Conservation (phyloP, 306 rosid genomes). For the Vigna mungo region DNA sequence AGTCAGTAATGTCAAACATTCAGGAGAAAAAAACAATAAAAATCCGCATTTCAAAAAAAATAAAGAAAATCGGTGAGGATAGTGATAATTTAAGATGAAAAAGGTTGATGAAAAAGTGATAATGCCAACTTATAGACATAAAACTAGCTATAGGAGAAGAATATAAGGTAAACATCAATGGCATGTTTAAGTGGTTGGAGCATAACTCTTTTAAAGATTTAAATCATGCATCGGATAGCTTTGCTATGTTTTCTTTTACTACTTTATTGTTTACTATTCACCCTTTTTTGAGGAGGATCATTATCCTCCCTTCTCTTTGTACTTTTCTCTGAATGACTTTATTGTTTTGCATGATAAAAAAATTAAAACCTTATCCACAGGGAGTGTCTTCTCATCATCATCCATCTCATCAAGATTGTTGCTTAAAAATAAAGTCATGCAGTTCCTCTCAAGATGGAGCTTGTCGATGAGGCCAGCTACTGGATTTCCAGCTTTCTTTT, state of each 20-base stretch:
- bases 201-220: neutral
- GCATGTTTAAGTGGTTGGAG: constrained; percentile 29
- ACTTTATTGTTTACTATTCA: constrained; percentile 9
- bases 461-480: constrained; percentile 96
- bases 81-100: constrained; percentile 10
- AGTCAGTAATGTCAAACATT: constrained; percentile 34
- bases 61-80: constrained; percentile 2
- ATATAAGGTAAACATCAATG: constrained; percentile 4
- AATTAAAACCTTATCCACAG: constrained; percentile 86
- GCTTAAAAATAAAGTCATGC: constrained; percentile 88
- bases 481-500: constrained; percentile 96
- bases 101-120: constrained; percentile 4
- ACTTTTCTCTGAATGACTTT: constrained; percentile 15
- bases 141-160: constrained; percentile 29
- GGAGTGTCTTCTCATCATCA: constrained; percentile 95
- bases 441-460: constrained; percentile 92
- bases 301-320: constrained; percentile 4
- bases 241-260: constrained; percentile 9
- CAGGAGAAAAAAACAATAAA: constrained; percentile 21
- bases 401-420: constrained; percentile 99
- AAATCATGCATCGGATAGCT: constrained; percentile 18
- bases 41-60: constrained; percentile 22
- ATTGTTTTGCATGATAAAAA: constrained; percentile 10
- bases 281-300: constrained; percentile 13
- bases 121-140: constrained; percentile 9